Evolutionary conservation across 495 filamentous ascomycete genomes (phyloP).

Genomic region (Cercophora sp.): DNA sequence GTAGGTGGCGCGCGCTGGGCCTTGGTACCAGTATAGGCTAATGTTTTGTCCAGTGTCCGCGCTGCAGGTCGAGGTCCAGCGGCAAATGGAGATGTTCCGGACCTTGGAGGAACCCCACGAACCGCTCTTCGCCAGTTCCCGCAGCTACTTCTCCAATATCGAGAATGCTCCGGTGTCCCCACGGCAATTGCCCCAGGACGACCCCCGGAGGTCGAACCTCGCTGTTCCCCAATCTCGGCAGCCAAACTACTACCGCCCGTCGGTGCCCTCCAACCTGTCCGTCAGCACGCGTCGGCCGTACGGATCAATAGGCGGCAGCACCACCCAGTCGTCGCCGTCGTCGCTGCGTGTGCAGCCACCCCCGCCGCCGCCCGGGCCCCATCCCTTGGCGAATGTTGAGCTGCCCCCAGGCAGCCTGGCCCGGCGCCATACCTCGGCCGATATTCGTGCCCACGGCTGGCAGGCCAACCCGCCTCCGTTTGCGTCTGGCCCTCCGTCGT

Average conservation of each 20-base stretch:
- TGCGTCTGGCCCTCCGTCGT: constrained; percentile 63
- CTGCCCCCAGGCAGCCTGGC: constrained; percentile 73
- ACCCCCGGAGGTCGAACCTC: constrained; percentile 64
- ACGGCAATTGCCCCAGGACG: constrained; percentile 82
- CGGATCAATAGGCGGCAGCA: constrained; percentile 65
- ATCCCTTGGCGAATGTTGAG: constrained; percentile 71
- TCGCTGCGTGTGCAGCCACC: constrained; percentile 68
- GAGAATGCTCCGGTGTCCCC: constrained; percentile 87
- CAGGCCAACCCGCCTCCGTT: constrained; percentile 70
- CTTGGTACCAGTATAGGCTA: constrained; percentile 29
- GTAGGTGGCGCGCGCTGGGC: constrained; percentile 39
- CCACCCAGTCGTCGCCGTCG: constrained; percentile 65
- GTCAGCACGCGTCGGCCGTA: constrained; percentile 72
- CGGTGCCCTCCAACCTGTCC: constrained; percentile 71
- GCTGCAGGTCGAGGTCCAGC: constrained; percentile 80
- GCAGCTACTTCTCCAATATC: constrained; percentile 70
- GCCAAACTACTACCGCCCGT: constrained; percentile 62
- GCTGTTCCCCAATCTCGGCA: constrained; percentile 44
- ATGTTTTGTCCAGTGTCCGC: constrained; percentile 50
- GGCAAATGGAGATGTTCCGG: constrained; percentile 72
- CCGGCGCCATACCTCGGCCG: constrained; percentile 90
- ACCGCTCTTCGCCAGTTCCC: constrained; percentile 66
- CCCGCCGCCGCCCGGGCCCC: constrained; percentile 63
- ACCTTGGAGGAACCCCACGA: constrained; percentile 72
- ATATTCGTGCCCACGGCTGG: constrained; percentile 91